Evolutionary conservation across 306 rosid genomes (phyloP).

Genomic region (Cajanus cajan): DNA sequence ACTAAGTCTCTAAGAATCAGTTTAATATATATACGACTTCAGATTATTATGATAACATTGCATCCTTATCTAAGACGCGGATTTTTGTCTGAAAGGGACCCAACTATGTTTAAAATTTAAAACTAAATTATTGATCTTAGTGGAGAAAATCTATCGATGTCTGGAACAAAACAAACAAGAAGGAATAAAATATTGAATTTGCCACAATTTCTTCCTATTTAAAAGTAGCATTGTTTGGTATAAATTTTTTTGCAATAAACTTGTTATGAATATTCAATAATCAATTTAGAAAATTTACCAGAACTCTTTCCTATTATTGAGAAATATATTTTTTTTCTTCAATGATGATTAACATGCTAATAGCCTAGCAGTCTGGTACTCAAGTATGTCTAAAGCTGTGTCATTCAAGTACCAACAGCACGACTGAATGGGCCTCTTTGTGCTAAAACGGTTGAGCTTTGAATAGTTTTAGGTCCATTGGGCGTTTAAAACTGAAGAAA

Average conservation of each 20-base stretch:
- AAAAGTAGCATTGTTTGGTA: neutral
- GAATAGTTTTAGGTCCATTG: neutral
- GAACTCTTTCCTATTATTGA: neutral
- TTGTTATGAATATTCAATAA: neutral
- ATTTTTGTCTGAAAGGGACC: slow-evolving; percentile 5
- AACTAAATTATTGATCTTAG: neutral
- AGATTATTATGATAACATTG: neutral
- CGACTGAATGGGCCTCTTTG: neutral
- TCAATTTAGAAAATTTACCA: neutral
- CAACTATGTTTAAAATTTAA: neutral
- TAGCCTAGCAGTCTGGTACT: neutral
- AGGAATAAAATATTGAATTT: neutral
- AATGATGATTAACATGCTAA: neutral
- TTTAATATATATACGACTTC: neutral
- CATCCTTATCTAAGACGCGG: slow-evolving; percentile 3
- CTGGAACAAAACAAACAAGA: neutral
- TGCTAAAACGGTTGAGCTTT: neutral
- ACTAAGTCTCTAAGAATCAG: neutral
- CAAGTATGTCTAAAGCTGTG: neutral
- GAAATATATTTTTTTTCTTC: neutral
- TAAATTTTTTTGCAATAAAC: neutral
- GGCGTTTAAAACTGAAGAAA: no score
- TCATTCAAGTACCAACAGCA: neutral
- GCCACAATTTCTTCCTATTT: neutral
- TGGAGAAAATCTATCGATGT: neutral